A percentile compares a stretch with the other conserved stretches of the same genome.
These are phyloP conservation scores for Elsinoe arachidis DNA, from an alignment of 2,329 filamentous ascomycete species.

Conservation along the genomic window DNA sequence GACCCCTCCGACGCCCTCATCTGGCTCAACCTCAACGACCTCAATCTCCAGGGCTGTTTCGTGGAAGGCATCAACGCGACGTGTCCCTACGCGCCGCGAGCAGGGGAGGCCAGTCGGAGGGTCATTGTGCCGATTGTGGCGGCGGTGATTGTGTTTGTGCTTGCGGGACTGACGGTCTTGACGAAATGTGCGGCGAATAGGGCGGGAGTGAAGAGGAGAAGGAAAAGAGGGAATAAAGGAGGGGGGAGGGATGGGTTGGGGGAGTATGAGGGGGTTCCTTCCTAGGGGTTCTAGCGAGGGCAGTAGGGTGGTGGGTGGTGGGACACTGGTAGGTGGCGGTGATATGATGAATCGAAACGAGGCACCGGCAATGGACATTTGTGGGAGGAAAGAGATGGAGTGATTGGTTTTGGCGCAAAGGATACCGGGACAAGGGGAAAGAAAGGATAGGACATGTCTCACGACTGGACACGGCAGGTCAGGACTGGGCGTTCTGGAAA, in stretches of 20 bases:
- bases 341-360: no score
- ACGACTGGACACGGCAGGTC: no score
- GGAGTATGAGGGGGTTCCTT: constrained; percentile 61
- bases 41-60: constrained; percentile 52
- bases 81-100: constrained; percentile 50
- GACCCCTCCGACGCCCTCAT: constrained; percentile 31
- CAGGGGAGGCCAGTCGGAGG: constrained; percentile 30
- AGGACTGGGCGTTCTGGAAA: no score
- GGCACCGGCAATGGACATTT: no score
- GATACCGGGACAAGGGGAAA: no score
- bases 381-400: no score
- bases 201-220: constrained; percentile 43
- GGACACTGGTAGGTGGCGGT: no score
- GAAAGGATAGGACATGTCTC: no score
- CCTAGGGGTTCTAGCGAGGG: constrained; percentile 14
- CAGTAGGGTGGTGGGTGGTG: no score
- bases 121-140: constrained; percentile 55
- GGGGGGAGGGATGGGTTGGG: constrained; percentile 59
- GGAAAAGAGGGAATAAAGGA: constrained; percentile 39
- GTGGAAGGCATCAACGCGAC: constrained; percentile 45
- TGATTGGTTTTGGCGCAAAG: no score
- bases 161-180: constrained; percentile 53
- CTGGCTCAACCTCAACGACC: constrained; percentile 54
- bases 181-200: constrained; percentile 57
- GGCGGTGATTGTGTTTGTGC: constrained; percentile 52